Evolutionary conservation across 225 moss, liverwort and hornwort genomes (phyloP).

Genomic region (Sphagnum contortum): DNA sequence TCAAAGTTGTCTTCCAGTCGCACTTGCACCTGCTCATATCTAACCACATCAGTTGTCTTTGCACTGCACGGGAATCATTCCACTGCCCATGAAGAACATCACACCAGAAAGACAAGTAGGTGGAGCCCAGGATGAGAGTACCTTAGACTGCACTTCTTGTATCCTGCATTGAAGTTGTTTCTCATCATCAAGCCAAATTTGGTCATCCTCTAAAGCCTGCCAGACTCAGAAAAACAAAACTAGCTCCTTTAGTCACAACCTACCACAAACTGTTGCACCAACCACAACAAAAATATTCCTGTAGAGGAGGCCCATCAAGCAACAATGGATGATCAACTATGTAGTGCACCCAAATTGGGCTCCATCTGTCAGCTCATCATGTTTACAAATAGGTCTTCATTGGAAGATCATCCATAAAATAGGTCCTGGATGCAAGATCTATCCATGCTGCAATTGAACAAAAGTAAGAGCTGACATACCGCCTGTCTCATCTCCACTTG

Average conservation of each 20-base stretch:
- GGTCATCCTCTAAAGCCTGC: conserved; percentile 49
- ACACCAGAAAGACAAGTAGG: too few relatives aligned
- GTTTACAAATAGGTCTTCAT: too few relatives aligned
- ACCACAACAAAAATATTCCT: too few relatives aligned
- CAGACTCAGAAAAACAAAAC: neutral
- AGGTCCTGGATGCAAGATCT: too few relatives aligned
- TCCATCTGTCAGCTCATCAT: too few relatives aligned
- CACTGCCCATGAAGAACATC: too few relatives aligned
- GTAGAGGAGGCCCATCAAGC: too few relatives aligned
- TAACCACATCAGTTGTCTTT: neutral
- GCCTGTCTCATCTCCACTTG: conserved; percentile 37
- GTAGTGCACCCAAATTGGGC: too few relatives aligned
- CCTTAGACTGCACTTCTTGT: conserved; percentile 38
- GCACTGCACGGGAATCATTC: too few relatives aligned
- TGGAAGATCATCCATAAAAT: too few relatives aligned
- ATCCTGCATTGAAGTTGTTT: conserved; percentile 31
- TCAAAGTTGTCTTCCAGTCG: conserved; percentile 88
- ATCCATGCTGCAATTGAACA: too few relatives aligned
- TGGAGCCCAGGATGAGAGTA: conserved; percentile 5
- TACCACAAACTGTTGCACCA: neutral
- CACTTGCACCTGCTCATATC: conserved; percentile 43
- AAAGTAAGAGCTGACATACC: conserved; percentile 7
- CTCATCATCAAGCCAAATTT: conserved; percentile 51
- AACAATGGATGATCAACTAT: too few relatives aligned
- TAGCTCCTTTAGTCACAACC: neutral